Base-by-base conservation (phyloP, 139 green algal species). In the Cymbomonas tetramitiformis region DNA sequence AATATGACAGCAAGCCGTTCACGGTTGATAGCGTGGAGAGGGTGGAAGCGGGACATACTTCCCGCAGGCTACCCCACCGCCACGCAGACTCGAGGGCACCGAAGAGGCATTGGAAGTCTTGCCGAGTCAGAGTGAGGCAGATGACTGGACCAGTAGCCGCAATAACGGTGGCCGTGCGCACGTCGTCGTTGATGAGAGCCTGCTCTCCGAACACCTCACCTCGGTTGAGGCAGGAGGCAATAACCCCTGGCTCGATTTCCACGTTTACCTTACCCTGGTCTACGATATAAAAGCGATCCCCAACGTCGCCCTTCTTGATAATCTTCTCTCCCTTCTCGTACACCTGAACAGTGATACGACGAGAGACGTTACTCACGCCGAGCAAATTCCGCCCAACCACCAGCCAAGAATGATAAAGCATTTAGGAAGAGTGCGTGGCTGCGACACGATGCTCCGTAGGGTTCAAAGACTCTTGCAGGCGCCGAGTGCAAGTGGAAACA, bases 171-270 rank as follows among this genome's bases (percentile, higher is more conserved):
- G 84, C 86, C 3, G 80, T 77, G 0, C 86, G 75, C 6, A 72
- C 74, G 34, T 70, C 72, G 41, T 71, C 73, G 29, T 83, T 56
- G 54, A 96, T 72, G 47, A 96, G 79, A 1, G 87, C 75, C 19
- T 86, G 64, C 78, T 96, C 87, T 21, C 88, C 88, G 68, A 95
- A 95, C 61, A 83, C 93, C 43, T 70, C 70, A 0, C 60, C 40
- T 15, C 3, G 36, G 19, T 24, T 21, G 32, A 62, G n/a, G 9
- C 28, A 28, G 19, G 12, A 44, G 28, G 44, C 7, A 29, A 56
- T 31, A 6, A 24, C 10, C 23, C 47, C 50, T 4, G 18, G 19
- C 18, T 29, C 50, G 34, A 38, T 41, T 5, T 50, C 21, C 3
- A 61, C 10, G 28, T 40, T 56, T 9, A 51, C 60, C 15, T 68